Conservation (phyloP, 345 rosid genomes). For the Linum lewisii region DNA sequence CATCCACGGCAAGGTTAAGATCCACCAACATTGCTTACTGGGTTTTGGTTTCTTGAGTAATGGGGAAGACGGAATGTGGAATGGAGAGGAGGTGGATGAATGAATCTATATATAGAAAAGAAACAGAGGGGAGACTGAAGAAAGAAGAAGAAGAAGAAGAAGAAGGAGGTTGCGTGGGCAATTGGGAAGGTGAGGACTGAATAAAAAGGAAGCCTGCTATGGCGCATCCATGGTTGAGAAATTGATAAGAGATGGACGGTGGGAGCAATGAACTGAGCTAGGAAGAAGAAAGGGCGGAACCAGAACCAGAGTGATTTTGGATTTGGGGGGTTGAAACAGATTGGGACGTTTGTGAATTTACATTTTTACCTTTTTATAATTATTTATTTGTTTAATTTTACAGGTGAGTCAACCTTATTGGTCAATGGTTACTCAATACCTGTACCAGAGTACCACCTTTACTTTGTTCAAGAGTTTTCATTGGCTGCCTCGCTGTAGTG, state of each 20-base stretch:
- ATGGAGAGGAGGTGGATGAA: background rate
- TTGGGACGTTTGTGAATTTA: no score
- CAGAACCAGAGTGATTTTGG: background rate
- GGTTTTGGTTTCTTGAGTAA: background rate
- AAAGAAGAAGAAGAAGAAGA: background rate
- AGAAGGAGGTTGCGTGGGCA: background rate
- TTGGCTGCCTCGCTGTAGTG: no score
- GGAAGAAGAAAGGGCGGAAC: background rate
- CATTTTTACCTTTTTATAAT: no score
- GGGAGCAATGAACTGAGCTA: background rate
- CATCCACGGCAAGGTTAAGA: conserved; percentile 32
- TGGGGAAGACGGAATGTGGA: background rate
- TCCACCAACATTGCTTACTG: conserved; percentile 26
- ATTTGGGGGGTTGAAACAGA: no score
- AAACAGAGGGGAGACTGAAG: background rate
- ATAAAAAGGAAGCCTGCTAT: background rate
- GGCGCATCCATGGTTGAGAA: background rate
- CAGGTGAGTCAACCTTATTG: no score
- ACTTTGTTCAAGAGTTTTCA: no score
- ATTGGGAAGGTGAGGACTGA: background rate
- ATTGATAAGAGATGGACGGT: background rate
- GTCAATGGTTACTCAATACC: no score
- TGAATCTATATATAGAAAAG: background rate
- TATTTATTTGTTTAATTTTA: no score
- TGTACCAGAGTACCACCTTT: no score